Evolutionary conservation across 345 rosid species (phyloP).

Genomic region (Dipteronia sinensis): DNA sequence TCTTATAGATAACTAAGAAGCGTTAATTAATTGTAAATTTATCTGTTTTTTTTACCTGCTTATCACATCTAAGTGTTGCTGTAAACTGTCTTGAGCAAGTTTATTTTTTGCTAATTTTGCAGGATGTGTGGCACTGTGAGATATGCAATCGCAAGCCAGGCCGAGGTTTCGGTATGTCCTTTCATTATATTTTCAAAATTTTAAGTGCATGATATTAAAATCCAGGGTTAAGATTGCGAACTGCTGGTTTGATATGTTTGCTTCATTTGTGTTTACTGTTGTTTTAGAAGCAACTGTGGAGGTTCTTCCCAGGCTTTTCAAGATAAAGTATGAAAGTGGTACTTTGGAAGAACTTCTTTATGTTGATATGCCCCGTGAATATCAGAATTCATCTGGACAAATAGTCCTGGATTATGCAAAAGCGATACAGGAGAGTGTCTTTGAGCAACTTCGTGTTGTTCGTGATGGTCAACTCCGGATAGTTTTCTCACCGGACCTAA

Average conservation of each 20-base stretch:
- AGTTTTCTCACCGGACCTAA: constrained; percentile 91
- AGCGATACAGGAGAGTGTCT: constrained; percentile 99
- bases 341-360: constrained; percentile 94
- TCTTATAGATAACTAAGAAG: neutral
- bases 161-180: constrained; percentile 89
- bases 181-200: neutral
- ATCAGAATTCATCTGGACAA: constrained; percentile 86
- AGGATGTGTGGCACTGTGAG: constrained; percentile 99
- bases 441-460: constrained; percentile 97
- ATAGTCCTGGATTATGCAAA: constrained; percentile 96
- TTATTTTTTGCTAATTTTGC: constrained; percentile 33
- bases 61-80: neutral
- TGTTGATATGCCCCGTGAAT: constrained; percentile 97
- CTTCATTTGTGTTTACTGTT: constrained; percentile 28
- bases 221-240: neutral
- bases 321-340: constrained; percentile 98
- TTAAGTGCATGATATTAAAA: constrained; percentile 11
- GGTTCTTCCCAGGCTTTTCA: constrained; percentile 98
- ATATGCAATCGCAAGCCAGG: constrained; percentile 97
- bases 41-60: neutral
- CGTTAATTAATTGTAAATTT: neutral
- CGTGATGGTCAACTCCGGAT: constrained; percentile 98
- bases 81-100: constrained; percentile 11
- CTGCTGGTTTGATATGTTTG: neutral
- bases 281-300: constrained; percentile 87